Evolutionary conservation across 169 alveolate genomes (phyloP).

Genomic region (Nephromyces sp.): DNA sequence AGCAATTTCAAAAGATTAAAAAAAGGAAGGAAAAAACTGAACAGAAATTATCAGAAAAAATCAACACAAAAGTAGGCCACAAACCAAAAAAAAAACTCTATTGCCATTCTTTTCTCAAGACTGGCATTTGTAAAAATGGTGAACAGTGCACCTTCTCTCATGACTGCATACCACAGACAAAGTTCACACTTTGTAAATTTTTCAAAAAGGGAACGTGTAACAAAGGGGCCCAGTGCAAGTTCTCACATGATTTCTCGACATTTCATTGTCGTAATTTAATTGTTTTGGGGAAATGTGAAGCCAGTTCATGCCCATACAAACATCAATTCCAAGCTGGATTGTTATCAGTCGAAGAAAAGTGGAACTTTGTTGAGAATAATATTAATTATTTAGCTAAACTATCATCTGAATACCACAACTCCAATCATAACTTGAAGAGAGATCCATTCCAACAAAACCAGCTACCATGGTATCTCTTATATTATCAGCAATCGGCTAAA

Average conservation of each 20-base stretch:
- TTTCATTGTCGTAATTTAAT: background rate
- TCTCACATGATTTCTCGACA: background rate
- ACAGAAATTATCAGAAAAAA: no score
- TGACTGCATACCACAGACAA: background rate
- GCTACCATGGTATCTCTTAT: no score
- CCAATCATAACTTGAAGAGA: no score
- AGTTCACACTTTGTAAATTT: background rate
- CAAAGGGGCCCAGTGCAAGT: background rate
- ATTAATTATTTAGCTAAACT: background rate
- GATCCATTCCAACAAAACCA: no score
- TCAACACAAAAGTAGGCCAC: no score
- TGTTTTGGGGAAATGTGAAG: background rate
- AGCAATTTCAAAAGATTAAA: background rate
- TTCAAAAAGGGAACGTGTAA: background rate
- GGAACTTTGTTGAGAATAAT: background rate
- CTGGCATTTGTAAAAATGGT: background rate
- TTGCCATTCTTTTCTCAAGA: background rate
- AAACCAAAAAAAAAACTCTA: no score
- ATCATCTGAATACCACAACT: no score
- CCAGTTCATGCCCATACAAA: background rate
- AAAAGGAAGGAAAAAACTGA: no score
- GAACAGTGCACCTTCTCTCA: background rate
- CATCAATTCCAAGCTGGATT: background rate
- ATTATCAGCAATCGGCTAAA: no score
- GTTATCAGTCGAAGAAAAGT: background rate